Percentiles rank a stretch among this genome's conserved stretches.
Evolutionary conservation across 768 basidiomycete genomes (phyloP).

Genomic region (Termitomyces bulborhizus): DNA sequence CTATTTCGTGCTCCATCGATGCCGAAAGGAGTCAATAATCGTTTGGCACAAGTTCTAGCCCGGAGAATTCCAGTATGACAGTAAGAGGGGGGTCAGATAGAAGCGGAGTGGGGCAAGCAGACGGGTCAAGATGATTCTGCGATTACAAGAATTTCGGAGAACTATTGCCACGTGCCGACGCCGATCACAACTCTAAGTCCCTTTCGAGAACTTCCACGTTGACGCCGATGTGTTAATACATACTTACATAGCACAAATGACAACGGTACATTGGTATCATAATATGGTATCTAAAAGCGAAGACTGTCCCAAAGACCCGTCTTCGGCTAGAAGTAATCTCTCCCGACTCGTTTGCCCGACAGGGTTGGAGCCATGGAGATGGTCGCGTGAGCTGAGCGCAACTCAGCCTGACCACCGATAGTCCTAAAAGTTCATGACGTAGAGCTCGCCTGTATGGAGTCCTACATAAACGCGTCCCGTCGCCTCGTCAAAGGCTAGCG

Average conservation of each 20-base stretch:
- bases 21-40: not conserved
- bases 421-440: constrained; percentile 31
- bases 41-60: constrained; percentile 1
- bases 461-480: constrained; percentile 46
- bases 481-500: constrained; percentile 50
- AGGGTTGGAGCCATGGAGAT: no score
- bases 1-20: constrained; percentile 69
- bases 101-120: constrained; percentile 12
- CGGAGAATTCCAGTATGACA: not conserved
- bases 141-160: constrained; percentile 12
- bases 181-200: constrained; percentile 9
- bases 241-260: not conserved
- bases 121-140: constrained; percentile 16
- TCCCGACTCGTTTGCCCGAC: not conserved
- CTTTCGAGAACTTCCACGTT: not conserved
- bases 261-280: not conserved
- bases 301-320: no score
- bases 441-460: constrained; percentile 48
- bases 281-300: not conserved
- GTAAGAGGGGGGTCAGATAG: constrained; percentile 9
- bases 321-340: not conserved
- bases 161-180: constrained; percentile 13
- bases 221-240: not conserved
- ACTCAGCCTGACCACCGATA: not conserved
- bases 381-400: not conserved